These are phyloP conservation scores for Acorus gramineus DNA, from an alignment of 106 monocot species.

Conservation along the genomic window DNA sequence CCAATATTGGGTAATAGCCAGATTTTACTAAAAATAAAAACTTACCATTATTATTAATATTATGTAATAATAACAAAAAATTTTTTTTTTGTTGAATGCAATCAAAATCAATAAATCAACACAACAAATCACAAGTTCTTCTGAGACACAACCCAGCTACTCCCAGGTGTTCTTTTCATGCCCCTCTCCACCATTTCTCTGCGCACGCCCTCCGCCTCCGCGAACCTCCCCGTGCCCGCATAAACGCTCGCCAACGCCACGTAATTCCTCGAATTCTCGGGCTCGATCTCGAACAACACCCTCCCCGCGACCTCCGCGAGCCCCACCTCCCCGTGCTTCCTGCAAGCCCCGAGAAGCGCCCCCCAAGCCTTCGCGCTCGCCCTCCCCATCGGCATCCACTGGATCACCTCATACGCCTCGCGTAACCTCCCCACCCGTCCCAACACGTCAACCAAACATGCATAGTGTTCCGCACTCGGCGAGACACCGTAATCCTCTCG, in stretches of 20 bases:
- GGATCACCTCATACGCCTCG: constrained; percentile 45
- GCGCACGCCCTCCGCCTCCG: too few relatives aligned
- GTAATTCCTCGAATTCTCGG: constrained; percentile 63
- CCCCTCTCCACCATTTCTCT: too few relatives aligned
- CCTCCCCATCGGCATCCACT: constrained; percentile 40
- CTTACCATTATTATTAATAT: too few relatives aligned
- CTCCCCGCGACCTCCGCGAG: constrained; percentile 52
- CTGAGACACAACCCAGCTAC: too few relatives aligned
- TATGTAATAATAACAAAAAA: too few relatives aligned
- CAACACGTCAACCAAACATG: constrained; percentile 78
- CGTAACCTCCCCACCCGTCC: constrained; percentile 56
- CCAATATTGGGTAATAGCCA: too few relatives aligned
- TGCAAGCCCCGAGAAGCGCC: constrained; percentile 55
- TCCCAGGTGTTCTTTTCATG: too few relatives aligned
- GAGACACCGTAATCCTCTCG: constrained; percentile 22
- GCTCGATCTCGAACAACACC: constrained; percentile 62
- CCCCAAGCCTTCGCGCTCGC: constrained; percentile 61
- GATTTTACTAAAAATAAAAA: too few relatives aligned
- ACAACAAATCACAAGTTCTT: too few relatives aligned
- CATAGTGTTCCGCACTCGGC: constrained; percentile 49
- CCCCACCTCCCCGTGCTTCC: constrained; percentile 45
- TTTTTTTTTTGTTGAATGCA: too few relatives aligned
- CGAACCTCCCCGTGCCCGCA: too few relatives aligned
- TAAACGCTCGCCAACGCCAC: not conserved
- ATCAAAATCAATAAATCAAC: too few relatives aligned